Conservation (phyloP, 1,284 basidiomycete species). For the Leccinum fallax region DNA sequence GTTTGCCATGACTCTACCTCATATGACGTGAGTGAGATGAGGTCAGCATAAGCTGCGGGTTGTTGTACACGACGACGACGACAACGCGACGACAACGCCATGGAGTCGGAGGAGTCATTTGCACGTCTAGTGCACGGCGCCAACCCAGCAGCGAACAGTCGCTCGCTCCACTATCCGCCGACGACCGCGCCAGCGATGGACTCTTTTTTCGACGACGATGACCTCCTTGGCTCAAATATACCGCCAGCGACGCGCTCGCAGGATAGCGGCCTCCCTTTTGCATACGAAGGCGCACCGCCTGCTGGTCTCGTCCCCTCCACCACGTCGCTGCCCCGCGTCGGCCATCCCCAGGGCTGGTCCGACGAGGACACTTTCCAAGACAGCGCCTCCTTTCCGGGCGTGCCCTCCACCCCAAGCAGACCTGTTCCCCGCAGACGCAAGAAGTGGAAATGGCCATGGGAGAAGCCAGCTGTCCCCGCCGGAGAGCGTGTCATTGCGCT, state of each 20-base stretch:
- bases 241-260: slow-evolving; percentile 58
- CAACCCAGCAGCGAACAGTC: slow-evolving; percentile 60
- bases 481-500: slow-evolving; percentile 76
- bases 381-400: slow-evolving; percentile 45
- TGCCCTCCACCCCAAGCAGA: background rate
- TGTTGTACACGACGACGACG: background rate
- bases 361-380: slow-evolving; percentile 43
- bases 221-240: slow-evolving; percentile 10
- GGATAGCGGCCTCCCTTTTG: slow-evolving; percentile 67
- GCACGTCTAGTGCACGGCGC: slow-evolving; percentile 69
- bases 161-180: slow-evolving; percentile 40
- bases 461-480: slow-evolving; percentile 57
- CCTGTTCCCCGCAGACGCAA: slow-evolving; percentile 27
- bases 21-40: slow-evolving; percentile 16
- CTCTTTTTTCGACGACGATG: slow-evolving; percentile 62
- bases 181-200: slow-evolving; percentile 72
- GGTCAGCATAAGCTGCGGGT: slow-evolving; percentile 7
- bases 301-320: slow-evolving; percentile 58
- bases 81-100: slow-evolving; percentile 8
- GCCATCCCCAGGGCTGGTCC: slow-evolving; percentile 69
- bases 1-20: too few relatives aligned
- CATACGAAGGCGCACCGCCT: slow-evolving; percentile 57
- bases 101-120: slow-evolving; percentile 60
- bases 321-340: slow-evolving; percentile 38
- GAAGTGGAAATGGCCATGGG: slow-evolving; percentile 78